Evolutionary conservation across 768 basidiomycete species (phyloP).

Genomic region (Boletus rex-veris): DNA sequence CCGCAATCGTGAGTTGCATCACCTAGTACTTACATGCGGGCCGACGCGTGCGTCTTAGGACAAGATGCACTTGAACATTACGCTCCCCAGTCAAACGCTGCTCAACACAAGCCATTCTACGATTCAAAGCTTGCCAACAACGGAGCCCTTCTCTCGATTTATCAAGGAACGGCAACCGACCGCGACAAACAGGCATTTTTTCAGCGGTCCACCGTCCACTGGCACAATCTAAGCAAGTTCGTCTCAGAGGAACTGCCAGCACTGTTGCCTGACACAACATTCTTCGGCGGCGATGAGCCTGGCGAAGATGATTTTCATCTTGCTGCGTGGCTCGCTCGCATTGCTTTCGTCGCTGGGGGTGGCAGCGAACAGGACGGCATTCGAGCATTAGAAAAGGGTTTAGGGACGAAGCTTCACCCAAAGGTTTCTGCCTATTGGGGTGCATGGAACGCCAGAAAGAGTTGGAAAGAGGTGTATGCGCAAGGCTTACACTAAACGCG

Average conservation of each 20-base stretch:
- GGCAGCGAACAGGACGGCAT: slow-evolving; percentile 36
- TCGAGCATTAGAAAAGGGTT: slow-evolving; percentile 37
- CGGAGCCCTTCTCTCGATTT: slow-evolving; percentile 40
- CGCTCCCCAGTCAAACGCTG: slow-evolving; percentile 32
- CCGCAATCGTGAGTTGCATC: slow-evolving; percentile 37
- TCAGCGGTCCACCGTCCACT: slow-evolving; percentile 36
- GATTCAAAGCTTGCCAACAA: slow-evolving; percentile 39
- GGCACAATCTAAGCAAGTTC: slow-evolving; percentile 36
- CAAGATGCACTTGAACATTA: slow-evolving; percentile 41
- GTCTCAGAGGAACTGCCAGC: slow-evolving; percentile 39
- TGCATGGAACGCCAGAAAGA: slow-evolving; percentile 43
- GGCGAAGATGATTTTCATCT: slow-evolving; percentile 58
- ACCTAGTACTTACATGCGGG: neutral
- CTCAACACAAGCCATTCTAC: slow-evolving; percentile 42
- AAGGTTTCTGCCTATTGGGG: slow-evolving; percentile 42
- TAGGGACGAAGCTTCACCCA: slow-evolving; percentile 35
- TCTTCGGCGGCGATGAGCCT: slow-evolving; percentile 45
- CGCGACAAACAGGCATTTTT: slow-evolving; percentile 39
- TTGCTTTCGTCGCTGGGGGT: slow-evolving; percentile 38
- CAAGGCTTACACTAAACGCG: slow-evolving; percentile 40
- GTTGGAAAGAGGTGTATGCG: slow-evolving; percentile 45
- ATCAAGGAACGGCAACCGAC: slow-evolving; percentile 36
- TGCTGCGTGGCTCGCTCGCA: slow-evolving; percentile 49
- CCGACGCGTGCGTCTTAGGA: slow-evolving; percentile 30
- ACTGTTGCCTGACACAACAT: slow-evolving; percentile 40